Evolutionary conservation across 148 eudicot genomes (phyloP).

Genomic region (Chenopodium album): DNA sequence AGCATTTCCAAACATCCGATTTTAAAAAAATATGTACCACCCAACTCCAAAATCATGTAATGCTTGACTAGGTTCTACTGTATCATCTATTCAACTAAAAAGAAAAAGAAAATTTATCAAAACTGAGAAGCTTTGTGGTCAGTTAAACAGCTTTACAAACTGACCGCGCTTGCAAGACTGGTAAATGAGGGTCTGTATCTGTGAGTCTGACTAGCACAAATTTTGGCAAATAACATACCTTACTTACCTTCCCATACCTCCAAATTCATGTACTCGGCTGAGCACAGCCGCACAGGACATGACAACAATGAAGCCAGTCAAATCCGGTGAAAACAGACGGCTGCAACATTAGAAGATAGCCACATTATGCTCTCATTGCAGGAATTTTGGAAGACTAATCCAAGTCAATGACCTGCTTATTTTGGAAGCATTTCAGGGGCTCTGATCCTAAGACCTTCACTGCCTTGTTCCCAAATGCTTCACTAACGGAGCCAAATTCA

Average conservation of each 20-base stretch:
- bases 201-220: slow-evolving; percentile 2
- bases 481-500: slow-evolving; percentile 61
- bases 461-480: slow-evolving; percentile 48
- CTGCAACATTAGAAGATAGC: slow-evolving; percentile 14
- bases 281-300: not conserved
- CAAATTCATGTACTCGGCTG: not conserved
- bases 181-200: slow-evolving; percentile 5
- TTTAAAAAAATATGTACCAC: not conserved
- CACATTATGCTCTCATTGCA: slow-evolving; percentile 10
- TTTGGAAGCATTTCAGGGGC: slow-evolving; percentile 38
- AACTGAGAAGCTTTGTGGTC: slow-evolving; percentile 24
- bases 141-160: slow-evolving; percentile 21
- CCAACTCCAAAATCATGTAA: not conserved
- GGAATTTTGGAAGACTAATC: slow-evolving; percentile 23
- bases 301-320: slow-evolving; percentile 3
- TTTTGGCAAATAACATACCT: slow-evolving; percentile 8
- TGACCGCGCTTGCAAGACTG: slow-evolving; percentile 17
- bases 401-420: slow-evolving; percentile 47
- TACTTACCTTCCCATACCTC: not conserved
- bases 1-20: not conserved
- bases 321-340: not conserved
- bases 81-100: not conserved
- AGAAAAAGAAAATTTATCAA: slow-evolving; percentile 9
- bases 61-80: slow-evolving; percentile 1
- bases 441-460: slow-evolving; percentile 32